Percentiles rank a stretch among this genome's conserved stretches.
Evolutionary conservation across 768 basidiomycete species (phyloP).

Genomic region (Suillus lakei): DNA sequence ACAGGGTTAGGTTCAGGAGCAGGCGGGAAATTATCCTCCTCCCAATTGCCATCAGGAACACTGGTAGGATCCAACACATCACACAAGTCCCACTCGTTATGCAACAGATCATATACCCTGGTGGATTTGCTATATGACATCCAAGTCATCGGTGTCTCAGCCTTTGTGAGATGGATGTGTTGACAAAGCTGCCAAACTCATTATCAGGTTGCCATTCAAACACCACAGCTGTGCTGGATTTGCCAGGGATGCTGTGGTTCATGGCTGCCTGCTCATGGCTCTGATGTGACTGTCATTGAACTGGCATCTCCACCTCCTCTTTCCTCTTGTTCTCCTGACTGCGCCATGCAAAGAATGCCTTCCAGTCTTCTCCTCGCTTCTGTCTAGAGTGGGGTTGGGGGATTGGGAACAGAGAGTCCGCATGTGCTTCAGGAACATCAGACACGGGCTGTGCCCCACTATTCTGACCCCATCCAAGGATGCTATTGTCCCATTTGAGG

Average conservation of each 20-base stretch:
- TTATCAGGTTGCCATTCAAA: constrained; percentile 1
- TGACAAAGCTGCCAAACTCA: neutral
- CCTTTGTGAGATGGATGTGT: neutral
- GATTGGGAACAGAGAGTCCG: neutral
- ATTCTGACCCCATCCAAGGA: neutral
- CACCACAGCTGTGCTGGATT: neutral
- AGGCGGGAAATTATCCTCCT: constrained; percentile 1
- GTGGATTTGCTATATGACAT: neutral
- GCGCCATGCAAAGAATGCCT: neutral
- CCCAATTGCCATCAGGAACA: neutral
- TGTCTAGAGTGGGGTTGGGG: neutral
- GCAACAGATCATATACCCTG: neutral
- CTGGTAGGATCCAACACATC: neutral
- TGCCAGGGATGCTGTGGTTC: neutral
- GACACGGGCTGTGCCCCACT: neutral
- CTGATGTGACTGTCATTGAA: neutral
- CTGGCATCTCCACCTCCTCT: neutral
- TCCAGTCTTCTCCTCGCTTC: neutral
- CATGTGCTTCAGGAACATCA: neutral
- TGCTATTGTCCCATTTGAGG: neutral
- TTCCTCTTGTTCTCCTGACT: neutral
- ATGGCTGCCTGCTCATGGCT: neutral
- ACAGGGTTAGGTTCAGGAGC: neutral
- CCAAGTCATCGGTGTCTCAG: neutral
- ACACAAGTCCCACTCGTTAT: constrained; percentile 4